phyloP scores from a whole-genome alignment of 2,329 filamentous ascomycete species.

The Colletotrichum karsti region DNA sequence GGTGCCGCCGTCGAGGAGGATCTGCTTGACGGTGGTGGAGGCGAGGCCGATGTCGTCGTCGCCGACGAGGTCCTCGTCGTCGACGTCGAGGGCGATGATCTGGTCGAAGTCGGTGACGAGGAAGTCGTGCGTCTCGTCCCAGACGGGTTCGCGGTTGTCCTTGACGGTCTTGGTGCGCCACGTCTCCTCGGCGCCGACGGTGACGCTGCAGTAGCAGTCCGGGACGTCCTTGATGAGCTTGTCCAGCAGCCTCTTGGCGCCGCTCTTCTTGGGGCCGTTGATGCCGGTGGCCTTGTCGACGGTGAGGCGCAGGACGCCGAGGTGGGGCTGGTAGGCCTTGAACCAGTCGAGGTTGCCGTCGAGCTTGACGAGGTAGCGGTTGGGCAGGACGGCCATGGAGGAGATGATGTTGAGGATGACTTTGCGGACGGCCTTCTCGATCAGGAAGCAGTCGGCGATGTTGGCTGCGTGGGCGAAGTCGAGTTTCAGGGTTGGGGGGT shows the following conservation, averaged over 20 bases:
- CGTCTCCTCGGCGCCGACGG: slow-evolving; percentile 49
- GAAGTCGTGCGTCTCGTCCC: slow-evolving; percentile 59
- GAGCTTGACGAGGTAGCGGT: slow-evolving; percentile 58
- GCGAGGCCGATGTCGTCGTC: slow-evolving; percentile 55
- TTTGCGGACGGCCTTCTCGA: slow-evolving; percentile 52
- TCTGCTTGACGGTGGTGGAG: slow-evolving; percentile 47
- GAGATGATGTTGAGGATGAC: slow-evolving; percentile 52
- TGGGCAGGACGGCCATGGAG: slow-evolving; percentile 55
- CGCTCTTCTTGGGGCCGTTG: slow-evolving; percentile 38
- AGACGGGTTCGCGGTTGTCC: slow-evolving; percentile 50
- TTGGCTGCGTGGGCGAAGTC: slow-evolving; percentile 57
- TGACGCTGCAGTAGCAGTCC: slow-evolving; percentile 55
- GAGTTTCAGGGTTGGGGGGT: slow-evolving; percentile 52
- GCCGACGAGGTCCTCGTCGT: slow-evolving; percentile 51
- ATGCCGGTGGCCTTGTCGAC: slow-evolving; percentile 49
- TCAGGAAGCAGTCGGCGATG: slow-evolving; percentile 49
- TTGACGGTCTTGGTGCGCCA: slow-evolving; percentile 51
- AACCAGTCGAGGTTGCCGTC: slow-evolving; percentile 56
- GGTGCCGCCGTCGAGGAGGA: slow-evolving; percentile 49
- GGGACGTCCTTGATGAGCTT: slow-evolving; percentile 55
- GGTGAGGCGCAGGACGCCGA: slow-evolving; percentile 53
- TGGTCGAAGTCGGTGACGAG: slow-evolving; percentile 55
- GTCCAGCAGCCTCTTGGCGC: slow-evolving; percentile 46
- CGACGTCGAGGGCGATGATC: slow-evolving; percentile 46
- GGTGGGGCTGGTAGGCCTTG: slow-evolving; percentile 52